Evolutionary conservation across 1,139 yeast species (phyloP).

Genomic region (Diutina rugosa): DNA sequence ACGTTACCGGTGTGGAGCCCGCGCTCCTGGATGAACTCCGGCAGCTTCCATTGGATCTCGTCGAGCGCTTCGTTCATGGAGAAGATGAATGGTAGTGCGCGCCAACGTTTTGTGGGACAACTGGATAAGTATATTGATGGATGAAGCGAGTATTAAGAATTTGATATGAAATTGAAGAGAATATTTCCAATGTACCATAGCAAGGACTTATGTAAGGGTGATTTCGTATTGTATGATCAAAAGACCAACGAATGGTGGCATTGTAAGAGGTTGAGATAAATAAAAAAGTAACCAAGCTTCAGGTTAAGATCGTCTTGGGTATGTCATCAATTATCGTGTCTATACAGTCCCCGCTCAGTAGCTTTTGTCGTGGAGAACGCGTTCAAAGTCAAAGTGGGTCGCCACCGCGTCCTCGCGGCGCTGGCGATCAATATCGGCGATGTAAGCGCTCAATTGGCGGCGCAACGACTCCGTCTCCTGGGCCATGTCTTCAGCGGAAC

Average conservation of each 20-base stretch:
- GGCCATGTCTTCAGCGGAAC: slow-evolving; percentile 51
- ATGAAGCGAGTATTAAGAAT: too few species aligned
- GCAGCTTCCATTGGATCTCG: slow-evolving; percentile 93
- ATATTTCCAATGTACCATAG: too few species aligned
- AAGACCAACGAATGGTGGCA: too few species aligned
- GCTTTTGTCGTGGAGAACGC: background rate
- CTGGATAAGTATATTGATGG: background rate
- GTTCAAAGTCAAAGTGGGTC: background rate
- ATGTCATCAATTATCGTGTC: too few species aligned
- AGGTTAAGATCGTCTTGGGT: too few species aligned
- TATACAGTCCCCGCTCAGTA: background rate
- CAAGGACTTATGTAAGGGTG: too few species aligned
- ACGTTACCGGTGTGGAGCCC: slow-evolving; percentile 85
- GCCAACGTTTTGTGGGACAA: background rate
- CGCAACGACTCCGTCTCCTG: slow-evolving; percentile 45
- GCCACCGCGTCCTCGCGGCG: background rate
- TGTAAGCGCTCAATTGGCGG: slow-evolving; percentile 17
- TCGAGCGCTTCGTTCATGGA: slow-evolving; percentile 32
- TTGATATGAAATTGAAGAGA: too few species aligned
- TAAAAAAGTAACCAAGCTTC: too few species aligned
- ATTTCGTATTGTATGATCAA: too few species aligned
- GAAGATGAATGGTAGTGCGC: background rate
- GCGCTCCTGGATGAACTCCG: slow-evolving; percentile 88
- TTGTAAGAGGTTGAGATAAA: too few species aligned
- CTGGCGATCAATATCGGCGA: background rate